A percentile compares a stretch with the other conserved stretches of the same genome.
Evolutionary conservation across 495 filamentous ascomycete species (phyloP).

Genomic region (Podospora comata): DNA sequence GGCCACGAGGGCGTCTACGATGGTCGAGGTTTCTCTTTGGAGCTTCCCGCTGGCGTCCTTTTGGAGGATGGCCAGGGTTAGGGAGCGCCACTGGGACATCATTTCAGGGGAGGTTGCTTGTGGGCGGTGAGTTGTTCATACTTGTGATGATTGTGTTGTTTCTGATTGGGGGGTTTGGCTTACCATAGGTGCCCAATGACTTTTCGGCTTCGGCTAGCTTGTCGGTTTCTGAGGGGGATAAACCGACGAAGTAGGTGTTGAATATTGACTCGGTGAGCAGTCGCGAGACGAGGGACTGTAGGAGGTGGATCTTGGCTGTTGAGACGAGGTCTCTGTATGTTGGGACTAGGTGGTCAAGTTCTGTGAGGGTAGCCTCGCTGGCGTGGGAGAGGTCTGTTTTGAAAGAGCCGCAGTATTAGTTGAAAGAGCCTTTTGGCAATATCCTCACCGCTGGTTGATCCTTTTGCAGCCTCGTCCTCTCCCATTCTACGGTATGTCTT

Average conservation of each 20-base stretch:
- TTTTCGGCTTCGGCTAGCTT: slow-evolving; percentile 45
- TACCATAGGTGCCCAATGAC: slow-evolving; percentile 46
- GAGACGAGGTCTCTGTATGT: slow-evolving; percentile 47
- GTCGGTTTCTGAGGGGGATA: slow-evolving; percentile 41
- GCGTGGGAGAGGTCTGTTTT: slow-evolving; percentile 40
- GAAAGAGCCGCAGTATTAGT: slow-evolving; percentile 8
- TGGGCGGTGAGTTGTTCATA: slow-evolving; percentile 5
- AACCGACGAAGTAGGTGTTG: slow-evolving; percentile 51
- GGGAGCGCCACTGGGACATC: slow-evolving; percentile 55
- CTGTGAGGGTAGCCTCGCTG: slow-evolving; percentile 33
- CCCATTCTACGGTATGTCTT: not conserved
- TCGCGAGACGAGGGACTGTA: slow-evolving; percentile 52
- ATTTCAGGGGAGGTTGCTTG: slow-evolving; percentile 43
- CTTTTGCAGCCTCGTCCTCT: not conserved
- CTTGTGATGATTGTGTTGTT: not conserved
- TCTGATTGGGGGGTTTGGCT: slow-evolving; percentile 14
- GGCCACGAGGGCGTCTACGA: slow-evolving; percentile 38
- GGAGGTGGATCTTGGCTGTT: slow-evolving; percentile 49
- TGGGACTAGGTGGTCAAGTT: slow-evolving; percentile 46
- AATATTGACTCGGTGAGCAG: slow-evolving; percentile 52
- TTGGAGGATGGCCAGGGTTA: slow-evolving; percentile 50
- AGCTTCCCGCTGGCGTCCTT: slow-evolving; percentile 44
- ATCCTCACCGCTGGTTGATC: not conserved
- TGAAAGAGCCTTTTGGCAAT: not conserved
- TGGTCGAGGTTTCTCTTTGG: slow-evolving; percentile 36